A percentile compares a stretch with the other conserved stretches of the same genome.
phyloP scores from a whole-genome alignment of 1,284 basidiomycete species.

The Cystobasidium pallidum region DNA sequence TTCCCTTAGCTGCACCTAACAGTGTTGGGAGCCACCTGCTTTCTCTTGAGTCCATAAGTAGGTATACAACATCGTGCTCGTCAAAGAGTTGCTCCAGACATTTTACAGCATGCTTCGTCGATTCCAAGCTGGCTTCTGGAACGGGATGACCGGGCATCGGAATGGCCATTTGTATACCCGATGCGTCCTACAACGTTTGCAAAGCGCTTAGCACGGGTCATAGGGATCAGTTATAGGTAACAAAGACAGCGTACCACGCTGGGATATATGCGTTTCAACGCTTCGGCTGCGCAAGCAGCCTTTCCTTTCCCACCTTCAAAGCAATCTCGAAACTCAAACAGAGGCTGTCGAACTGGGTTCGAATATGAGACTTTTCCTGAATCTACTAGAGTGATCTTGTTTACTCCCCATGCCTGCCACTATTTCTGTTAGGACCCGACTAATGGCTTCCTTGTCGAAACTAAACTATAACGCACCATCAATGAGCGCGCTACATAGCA shows the following conservation, averaged over 20 bases:
- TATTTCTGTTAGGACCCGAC: background rate
- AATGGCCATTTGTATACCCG: constrained; percentile 74
- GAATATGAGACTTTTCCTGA: constrained; percentile 90
- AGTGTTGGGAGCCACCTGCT: constrained; percentile 94
- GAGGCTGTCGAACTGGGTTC: constrained; percentile 92
- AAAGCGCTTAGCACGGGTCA: background rate
- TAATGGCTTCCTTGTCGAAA: background rate
- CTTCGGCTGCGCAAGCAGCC: constrained; percentile 85
- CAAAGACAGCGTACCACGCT: constrained; percentile 70
- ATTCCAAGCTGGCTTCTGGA: constrained; percentile 61
- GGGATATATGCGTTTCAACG: constrained; percentile 85
- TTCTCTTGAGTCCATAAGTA: constrained; percentile 97
- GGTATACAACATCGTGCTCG: constrained; percentile 83
- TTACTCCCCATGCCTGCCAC: constrained; percentile 85
- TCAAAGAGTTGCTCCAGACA: constrained; percentile 76
- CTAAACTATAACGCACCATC: constrained; percentile 65
- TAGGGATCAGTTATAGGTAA: constrained; percentile 21
- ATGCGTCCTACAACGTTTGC: constrained; percentile 66
- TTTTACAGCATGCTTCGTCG: constrained; percentile 69
- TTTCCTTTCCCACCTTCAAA: constrained; percentile 91
- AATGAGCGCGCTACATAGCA: constrained; percentile 90
- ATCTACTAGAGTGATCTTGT: constrained; percentile 90
- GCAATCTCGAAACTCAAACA: constrained; percentile 94
- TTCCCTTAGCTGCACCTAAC: constrained; percentile 76
- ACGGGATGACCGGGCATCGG: constrained; percentile 98